These are phyloP conservation scores for Phtheirospermum japonicum DNA, from an alignment of 257 asterid genomes.

Conservation along the genomic window DNA sequence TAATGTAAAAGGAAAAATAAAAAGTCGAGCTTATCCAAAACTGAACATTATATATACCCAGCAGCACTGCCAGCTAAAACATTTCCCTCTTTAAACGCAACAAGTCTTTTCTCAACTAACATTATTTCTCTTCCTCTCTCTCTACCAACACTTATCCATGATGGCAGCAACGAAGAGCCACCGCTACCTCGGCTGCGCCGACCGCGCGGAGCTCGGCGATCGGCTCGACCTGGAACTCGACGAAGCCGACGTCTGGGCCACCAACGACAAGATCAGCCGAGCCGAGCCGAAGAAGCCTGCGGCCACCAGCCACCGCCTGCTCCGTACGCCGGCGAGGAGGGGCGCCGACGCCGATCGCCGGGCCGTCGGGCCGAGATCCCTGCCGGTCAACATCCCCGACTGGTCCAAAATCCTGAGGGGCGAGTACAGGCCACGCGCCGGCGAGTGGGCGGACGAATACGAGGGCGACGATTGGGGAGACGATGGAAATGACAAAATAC, in stretches of 20 bases:
- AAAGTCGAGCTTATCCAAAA: conserved; percentile 47
- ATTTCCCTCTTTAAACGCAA: conserved; percentile 1
- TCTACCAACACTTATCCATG: neutral
- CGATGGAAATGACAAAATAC: conserved; percentile 41
- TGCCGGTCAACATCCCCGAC: conserved; percentile 80
- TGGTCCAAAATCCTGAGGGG: conserved; percentile 68
- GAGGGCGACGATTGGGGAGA: conserved; percentile 27
- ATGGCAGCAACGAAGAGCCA: conserved; percentile 58
- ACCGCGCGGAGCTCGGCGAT: conserved; percentile 27
- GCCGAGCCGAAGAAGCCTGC: conserved; percentile 34
- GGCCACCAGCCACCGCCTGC: conserved; percentile 27
- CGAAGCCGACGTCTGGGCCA: conserved; percentile 60
- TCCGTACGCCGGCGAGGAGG: conserved; percentile 38
- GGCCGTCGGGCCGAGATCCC: conserved; percentile 36
- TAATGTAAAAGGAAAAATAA: neutral
- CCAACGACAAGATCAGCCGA: conserved; percentile 12
- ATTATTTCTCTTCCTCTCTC: neutral
- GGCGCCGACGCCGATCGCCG: conserved; percentile 6
- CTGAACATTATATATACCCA: conserved; percentile 32
- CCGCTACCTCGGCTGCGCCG: conserved; percentile 42
- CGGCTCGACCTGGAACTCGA: conserved; percentile 50
- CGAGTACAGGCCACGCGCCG: conserved; percentile 41
- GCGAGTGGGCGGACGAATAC: conserved; percentile 27
- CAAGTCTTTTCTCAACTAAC: conserved; percentile 16
- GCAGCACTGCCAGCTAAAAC: neutral